Evolutionary conservation across 148 eudicot species (phyloP).

Genomic region (Talinum fruticosum): DNA sequence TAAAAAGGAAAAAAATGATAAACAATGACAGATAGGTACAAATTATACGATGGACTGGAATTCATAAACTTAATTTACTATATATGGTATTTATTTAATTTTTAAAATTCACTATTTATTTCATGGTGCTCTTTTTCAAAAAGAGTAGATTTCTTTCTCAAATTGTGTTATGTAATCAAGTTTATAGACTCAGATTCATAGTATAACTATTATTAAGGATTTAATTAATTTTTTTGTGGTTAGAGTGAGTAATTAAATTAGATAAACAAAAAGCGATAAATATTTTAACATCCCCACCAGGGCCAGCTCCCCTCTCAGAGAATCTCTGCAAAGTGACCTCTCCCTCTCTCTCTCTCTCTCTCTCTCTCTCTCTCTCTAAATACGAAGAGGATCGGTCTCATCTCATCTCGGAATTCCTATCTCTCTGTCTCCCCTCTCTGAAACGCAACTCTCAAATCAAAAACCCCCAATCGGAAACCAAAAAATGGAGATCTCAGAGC

Average conservation of each 20-base stretch:
- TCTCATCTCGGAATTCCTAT: background rate
- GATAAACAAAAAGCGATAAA: background rate
- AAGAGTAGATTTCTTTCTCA: too few species aligned
- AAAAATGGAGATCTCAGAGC: constrained; percentile 61
- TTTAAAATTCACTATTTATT: too few species aligned
- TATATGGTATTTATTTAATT: too few species aligned
- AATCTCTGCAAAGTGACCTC: constrained; percentile 44
- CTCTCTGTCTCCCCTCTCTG: constrained; percentile 3
- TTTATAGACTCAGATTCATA: too few species aligned
- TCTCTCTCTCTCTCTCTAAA: constrained; percentile 12
- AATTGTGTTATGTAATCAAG: too few species aligned
- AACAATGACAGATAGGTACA: too few species aligned
- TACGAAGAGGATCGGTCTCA: background rate
- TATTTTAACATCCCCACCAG: constrained; percentile 17
- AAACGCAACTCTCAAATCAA: constrained; percentile 12
- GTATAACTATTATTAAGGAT: too few species aligned
- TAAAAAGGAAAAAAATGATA: too few species aligned
- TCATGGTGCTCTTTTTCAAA: too few species aligned
- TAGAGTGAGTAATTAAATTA: too few species aligned
- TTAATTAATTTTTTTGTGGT: accelerated
- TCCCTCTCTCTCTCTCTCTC: constrained; percentile 18
- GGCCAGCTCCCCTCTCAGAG: constrained; percentile 32
- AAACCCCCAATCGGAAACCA: background rate
- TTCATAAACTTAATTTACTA: too few species aligned
- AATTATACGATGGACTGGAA: too few species aligned